These are phyloP conservation scores for Protea cynaroides DNA, from an alignment of 164 flowering plant genomes.

Conservation along the genomic window DNA sequence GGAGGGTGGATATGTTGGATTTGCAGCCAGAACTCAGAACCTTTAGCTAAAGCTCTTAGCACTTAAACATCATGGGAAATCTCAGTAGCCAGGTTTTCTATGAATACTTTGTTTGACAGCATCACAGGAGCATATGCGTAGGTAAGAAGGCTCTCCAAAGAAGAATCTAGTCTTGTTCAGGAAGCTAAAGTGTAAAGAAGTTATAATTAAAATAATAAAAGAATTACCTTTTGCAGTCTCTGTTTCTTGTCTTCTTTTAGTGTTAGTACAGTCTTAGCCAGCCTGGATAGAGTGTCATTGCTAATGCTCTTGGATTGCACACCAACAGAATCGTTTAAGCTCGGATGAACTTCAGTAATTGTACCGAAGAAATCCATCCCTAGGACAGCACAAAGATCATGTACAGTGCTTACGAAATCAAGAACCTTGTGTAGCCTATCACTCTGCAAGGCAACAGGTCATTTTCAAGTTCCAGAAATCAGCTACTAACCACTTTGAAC, in stretches of 20 bases:
- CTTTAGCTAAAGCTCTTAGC: too few species aligned
- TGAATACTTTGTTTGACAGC: too few species aligned
- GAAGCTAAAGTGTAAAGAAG: too few species aligned
- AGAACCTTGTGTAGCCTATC: slow-evolving; percentile 88
- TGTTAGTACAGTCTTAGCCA: slow-evolving; percentile 71
- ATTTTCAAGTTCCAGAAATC: not conserved
- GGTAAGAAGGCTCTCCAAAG: too few species aligned
- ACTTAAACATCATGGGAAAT: too few species aligned
- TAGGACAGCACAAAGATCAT: slow-evolving; percentile 89
- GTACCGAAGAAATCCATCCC: slow-evolving; percentile 87
- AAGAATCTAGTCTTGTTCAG: too few species aligned
- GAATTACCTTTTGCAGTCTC: slow-evolving; percentile 70
- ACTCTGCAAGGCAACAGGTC: slow-evolving; percentile 40
- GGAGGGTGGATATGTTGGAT: too few species aligned
- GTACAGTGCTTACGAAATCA: slow-evolving; percentile 88
- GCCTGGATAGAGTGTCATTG: slow-evolving; percentile 66
- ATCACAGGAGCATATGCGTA: too few species aligned
- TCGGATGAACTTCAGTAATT: slow-evolving; percentile 90
- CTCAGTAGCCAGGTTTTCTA: too few species aligned
- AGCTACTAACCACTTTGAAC: not conserved
- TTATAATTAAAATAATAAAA: not conserved
- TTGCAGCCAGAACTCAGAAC: too few species aligned
- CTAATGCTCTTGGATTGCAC: slow-evolving; percentile 92
- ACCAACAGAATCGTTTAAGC: slow-evolving; percentile 72
- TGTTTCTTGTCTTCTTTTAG: slow-evolving; percentile 83